These are phyloP conservation scores for Pyrus hybrid DNA, from an alignment of 331 rosid species.

Conservation along the genomic window DNA sequence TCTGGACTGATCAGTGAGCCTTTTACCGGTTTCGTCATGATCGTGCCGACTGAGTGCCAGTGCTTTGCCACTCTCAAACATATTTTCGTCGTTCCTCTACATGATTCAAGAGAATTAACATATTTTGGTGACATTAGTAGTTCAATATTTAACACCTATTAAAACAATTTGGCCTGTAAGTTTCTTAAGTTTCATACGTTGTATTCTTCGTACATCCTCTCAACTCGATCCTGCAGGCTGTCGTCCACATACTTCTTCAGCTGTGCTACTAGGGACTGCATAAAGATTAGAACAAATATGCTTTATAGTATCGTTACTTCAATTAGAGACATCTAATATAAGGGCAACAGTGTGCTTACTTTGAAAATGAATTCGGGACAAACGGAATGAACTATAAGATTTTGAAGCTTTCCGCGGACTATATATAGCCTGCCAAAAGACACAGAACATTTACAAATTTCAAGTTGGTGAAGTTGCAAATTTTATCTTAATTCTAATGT, in stretches of 20 bases:
- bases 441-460: not conserved
- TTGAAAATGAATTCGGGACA: constrained; percentile 29
- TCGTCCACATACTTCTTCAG: constrained; percentile 24
- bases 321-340: not conserved
- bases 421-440: constrained; percentile 26
- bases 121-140: not conserved
- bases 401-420: constrained; percentile 43
- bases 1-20: constrained; percentile 3
- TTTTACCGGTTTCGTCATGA: not conserved
- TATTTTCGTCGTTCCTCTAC: constrained; percentile 24
- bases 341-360: constrained; percentile 9
- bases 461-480: not conserved
- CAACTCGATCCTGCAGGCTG: constrained; percentile 12
- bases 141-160: not conserved
- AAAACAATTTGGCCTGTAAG: not conserved
- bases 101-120: not conserved
- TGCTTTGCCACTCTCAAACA: constrained; percentile 13
- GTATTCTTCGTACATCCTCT: constrained; percentile 30
- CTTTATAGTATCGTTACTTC: not conserved
- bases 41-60: not conserved
- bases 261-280: constrained; percentile 31
- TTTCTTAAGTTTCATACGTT: constrained; percentile 15
- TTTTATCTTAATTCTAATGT: not conserved
- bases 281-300: not conserved
- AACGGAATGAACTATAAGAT: constrained; percentile 27